Conservation (phyloP, 768 basidiomycete genomes). For the Agrocybe chaxingu region DNA sequence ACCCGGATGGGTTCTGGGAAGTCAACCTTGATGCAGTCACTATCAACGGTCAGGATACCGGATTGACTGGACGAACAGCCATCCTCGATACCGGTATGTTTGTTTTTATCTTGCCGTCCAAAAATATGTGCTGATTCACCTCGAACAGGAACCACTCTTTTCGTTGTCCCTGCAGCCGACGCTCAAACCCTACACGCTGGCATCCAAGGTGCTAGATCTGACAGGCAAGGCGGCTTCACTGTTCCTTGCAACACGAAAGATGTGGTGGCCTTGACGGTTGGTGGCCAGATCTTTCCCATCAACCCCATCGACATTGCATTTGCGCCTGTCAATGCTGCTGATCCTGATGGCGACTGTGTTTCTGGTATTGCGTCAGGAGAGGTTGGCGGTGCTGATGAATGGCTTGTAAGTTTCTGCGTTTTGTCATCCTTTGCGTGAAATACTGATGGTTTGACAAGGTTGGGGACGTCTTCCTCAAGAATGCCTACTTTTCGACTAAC, state of each 20-base stretch:
- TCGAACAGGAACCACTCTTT: not conserved
- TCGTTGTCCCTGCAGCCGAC: constrained; percentile 32
- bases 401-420: constrained; percentile 49
- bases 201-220: constrained; percentile 39
- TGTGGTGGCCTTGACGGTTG: constrained; percentile 44
- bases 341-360: constrained; percentile 60
- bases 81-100: constrained; percentile 57
- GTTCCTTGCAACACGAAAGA: constrained; percentile 45
- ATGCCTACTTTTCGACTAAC: constrained; percentile 69
- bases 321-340: constrained; percentile 42
- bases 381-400: constrained; percentile 57
- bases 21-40: constrained; percentile 54
- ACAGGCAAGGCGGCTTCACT: constrained; percentile 46
- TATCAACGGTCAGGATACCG: constrained; percentile 51
- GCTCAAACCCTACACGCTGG: constrained; percentile 39
- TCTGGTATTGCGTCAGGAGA: constrained; percentile 68
- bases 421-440: not conserved
- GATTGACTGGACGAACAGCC: constrained; percentile 61
- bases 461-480: constrained; percentile 78
- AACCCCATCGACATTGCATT: constrained; percentile 65
- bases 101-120: not conserved
- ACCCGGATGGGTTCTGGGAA: constrained; percentile 75
- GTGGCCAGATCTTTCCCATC: constrained; percentile 47
- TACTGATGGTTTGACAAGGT: constrained; percentile 27
- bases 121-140: too few relatives aligned